These are phyloP conservation scores for Prunus persica DNA, from an alignment of 306 rosid species.

Conservation along the genomic window Prunus_persica_NCBIv2 NC_034012.1:15299001-15299500, in stretches of 20 bases:
- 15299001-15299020: slow-evolving; percentile 38
- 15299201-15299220: slow-evolving; percentile 37
- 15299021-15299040: slow-evolving; percentile 20
- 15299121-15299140: slow-evolving; percentile 67
- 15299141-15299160: slow-evolving; percentile 83
- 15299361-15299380: neutral
- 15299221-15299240: slow-evolving; percentile 1
- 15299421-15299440: neutral
- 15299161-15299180: slow-evolving; percentile 67
- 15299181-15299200: slow-evolving; percentile 93
- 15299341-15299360: neutral
- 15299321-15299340: neutral
- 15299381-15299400: neutral
- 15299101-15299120: slow-evolving; percentile 69
- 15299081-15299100: slow-evolving; percentile 65
- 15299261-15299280: neutral
- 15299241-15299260: neutral
- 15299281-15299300: neutral
- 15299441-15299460: neutral
- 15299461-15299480: neutral
- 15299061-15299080: slow-evolving; percentile 48
- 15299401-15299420: neutral
- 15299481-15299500: neutral
- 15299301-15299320: neutral
- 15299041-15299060: slow-evolving; percentile 67